Conservation (phyloP, 2,329 filamentous ascomycete genomes). For the Scedosporium boydii region DNA sequence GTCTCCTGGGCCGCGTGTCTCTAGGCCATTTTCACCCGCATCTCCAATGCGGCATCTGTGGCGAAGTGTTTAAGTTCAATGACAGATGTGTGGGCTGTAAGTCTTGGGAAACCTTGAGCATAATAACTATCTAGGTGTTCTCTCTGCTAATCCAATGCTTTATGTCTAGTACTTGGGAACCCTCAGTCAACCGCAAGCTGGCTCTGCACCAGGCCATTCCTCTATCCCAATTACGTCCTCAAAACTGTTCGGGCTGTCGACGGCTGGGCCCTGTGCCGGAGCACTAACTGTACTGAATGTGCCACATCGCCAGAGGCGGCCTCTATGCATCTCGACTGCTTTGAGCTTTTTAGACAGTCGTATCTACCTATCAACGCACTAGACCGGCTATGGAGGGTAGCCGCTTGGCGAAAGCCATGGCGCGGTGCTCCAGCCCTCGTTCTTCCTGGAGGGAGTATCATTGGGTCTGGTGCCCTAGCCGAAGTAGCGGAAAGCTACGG, state of each 20-base stretch:
- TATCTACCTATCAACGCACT: not conserved
- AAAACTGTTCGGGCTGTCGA: not conserved
- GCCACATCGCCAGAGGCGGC: not conserved
- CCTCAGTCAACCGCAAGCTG: not conserved
- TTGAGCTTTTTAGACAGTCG: not conserved
- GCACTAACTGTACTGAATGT: not conserved
- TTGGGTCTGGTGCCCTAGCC: not conserved
- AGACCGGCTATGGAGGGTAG: not conserved
- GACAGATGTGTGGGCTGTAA: not conserved
- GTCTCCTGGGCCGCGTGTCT: not conserved
- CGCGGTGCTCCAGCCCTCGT: not conserved
- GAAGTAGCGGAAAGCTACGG: not conserved
- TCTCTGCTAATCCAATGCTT: not conserved
- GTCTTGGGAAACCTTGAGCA: not conserved
- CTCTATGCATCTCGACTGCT: not conserved
- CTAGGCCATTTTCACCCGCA: not conserved
- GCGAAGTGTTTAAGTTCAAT: not conserved
- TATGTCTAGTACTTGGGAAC: not conserved
- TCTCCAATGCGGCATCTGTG: not conserved
- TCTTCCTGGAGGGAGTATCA: not conserved
- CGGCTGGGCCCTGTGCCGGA: not conserved
- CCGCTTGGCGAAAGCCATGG: not conserved
- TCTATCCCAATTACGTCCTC: not conserved
- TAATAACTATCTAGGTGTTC: not conserved
- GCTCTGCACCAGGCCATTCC: not conserved